A percentile compares a stretch with the other conserved stretches of the same genome.
Evolutionary conservation across 2,329 filamentous ascomycete species (phyloP).

Genomic region (Cadophora gregata): DNA sequence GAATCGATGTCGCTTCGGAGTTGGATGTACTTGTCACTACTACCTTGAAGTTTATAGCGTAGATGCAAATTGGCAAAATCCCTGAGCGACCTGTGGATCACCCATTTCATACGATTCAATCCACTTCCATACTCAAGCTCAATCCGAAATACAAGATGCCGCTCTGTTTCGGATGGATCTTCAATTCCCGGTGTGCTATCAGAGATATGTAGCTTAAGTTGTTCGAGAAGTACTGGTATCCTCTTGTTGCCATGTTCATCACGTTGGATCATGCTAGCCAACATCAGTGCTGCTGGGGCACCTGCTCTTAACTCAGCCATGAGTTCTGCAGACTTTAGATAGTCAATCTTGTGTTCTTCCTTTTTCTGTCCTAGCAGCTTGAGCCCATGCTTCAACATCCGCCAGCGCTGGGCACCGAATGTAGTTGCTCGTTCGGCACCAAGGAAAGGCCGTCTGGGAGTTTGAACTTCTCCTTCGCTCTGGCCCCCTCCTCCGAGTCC

Average conservation of each 20-base stretch:
- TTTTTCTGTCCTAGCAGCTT: conserved; percentile 81
- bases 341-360: conserved; percentile 84
- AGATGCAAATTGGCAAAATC: conserved; percentile 94
- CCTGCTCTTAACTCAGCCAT: conserved; percentile 95
- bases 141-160: conserved; percentile 88
- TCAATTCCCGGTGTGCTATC: conserved; percentile 75
- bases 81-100: conserved; percentile 81
- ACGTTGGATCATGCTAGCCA: conserved; percentile 97
- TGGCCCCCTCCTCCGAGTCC: conserved; percentile 64
- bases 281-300: conserved; percentile 88
- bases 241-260: conserved; percentile 95
- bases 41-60: conserved; percentile 87
- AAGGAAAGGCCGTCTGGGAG: conserved; percentile 63
- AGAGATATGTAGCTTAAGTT: conserved; percentile 85
- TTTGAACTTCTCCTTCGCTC: conserved; percentile 67
- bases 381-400: conserved; percentile 87
- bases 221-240: conserved; percentile 93
- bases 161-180: conserved; percentile 53
- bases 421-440: conserved; percentile 71
- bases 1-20: conserved; percentile 68
- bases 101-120: conserved; percentile 95
- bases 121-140: conserved; percentile 97
- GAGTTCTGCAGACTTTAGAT: conserved; percentile 92
- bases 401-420: conserved; percentile 85
- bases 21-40: conserved; percentile 82